These are phyloP conservation scores for Saprolegnia diclina DNA, from an alignment of 352 stramenopile species.

Conservation along the genomic window DNA sequence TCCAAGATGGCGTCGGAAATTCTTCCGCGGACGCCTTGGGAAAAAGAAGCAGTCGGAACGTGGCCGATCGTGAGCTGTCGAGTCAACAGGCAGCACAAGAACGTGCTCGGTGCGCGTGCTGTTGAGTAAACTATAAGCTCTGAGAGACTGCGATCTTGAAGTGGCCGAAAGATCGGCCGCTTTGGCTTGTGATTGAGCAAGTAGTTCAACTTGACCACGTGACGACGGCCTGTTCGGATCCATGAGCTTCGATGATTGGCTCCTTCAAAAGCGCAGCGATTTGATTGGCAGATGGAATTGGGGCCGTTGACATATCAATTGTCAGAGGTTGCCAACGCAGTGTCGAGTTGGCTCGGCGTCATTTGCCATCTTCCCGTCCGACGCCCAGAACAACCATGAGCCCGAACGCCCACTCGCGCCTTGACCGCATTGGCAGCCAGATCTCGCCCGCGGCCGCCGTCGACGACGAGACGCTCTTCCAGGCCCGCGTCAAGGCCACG, in stretches of 20 bases:
- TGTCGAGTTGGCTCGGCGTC: neutral
- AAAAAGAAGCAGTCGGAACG: neutral
- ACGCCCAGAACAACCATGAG: conserved; percentile 13
- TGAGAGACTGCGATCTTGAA: neutral
- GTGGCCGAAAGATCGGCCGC: conserved; percentile 3
- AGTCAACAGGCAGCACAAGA: neutral
- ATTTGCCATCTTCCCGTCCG: conserved; percentile 7
- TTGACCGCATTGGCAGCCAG: conserved; percentile 67
- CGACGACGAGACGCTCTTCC: conserved; percentile 55
- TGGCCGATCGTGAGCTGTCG: neutral
- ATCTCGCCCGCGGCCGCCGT: conserved; percentile 42
- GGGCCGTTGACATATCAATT: neutral
- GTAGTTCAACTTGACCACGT: conserved; percentile 18
- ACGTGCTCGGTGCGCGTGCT: neutral
- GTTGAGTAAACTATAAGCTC: conserved; percentile 16
- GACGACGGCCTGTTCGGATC: conserved; percentile 17
- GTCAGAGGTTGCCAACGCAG: neutral
- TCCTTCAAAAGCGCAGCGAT: neutral
- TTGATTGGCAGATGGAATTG: conserved; percentile 11
- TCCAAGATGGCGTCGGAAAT: too few species aligned
- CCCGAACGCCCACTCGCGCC: conserved; percentile 31
- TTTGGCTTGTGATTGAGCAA: conserved; percentile 7
- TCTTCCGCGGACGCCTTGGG: too few species aligned
- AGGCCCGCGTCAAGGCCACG: conserved; percentile 67
- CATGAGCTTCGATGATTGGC: conserved; percentile 8